Evolutionary conservation across 441 rosid genomes (phyloP).

Genomic region (Populus hybrid): DNA sequence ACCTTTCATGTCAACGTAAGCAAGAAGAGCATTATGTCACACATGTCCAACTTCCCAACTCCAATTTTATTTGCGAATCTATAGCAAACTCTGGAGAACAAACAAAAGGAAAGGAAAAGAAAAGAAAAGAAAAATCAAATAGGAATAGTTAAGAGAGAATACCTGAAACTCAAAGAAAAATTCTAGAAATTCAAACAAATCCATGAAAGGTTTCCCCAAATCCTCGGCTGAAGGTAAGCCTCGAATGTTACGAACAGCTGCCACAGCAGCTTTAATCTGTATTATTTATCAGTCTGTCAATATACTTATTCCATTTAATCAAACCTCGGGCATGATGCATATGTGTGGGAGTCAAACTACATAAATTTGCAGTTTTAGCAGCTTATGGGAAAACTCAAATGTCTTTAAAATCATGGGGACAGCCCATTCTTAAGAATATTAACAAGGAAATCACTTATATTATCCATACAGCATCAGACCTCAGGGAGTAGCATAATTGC

Average conservation of each 20-base stretch:
- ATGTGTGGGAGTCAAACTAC: not conserved
- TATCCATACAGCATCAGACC: constrained; percentile 49
- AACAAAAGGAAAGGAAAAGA: not conserved
- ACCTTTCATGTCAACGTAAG: not conserved
- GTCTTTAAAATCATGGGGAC: not conserved
- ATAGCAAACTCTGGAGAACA: constrained; percentile 2
- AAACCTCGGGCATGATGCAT: constrained; percentile 10
- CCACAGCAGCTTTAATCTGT: constrained; percentile 87
- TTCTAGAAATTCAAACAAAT: constrained; percentile 83
- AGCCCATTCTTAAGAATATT: not conserved
- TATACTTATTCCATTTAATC: constrained; percentile 14
- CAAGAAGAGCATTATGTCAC: constrained; percentile 1
- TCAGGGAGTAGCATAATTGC: constrained; percentile 85
- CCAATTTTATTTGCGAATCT: constrained; percentile 4
- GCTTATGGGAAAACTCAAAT: not conserved
- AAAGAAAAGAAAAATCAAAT: not conserved
- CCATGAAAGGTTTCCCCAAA: constrained; percentile 55
- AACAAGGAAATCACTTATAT: constrained; percentile 18
- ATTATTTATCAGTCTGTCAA: constrained; percentile 25
- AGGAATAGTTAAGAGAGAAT: constrained; percentile 12
- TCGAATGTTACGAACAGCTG: constrained; percentile 60
- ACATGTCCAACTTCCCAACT: constrained; percentile 9
- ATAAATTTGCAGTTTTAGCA: constrained; percentile 2
- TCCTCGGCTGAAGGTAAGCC: constrained; percentile 62
- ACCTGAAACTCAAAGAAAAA: constrained; percentile 94